Base-by-base conservation (phyloP, 345 rosid genomes). In the Hypericum perforatum region DNA sequence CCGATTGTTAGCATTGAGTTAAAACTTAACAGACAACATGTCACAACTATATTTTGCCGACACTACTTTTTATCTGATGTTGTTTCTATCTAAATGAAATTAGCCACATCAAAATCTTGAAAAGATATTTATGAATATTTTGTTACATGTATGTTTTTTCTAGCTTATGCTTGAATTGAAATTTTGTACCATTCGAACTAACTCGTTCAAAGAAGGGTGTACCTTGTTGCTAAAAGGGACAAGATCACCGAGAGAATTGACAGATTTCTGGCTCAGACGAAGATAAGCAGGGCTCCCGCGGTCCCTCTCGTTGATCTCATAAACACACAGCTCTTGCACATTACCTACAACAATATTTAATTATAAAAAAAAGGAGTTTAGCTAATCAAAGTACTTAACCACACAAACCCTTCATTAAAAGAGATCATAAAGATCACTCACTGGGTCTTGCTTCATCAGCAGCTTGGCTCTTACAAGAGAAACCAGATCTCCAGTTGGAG, bases 301-400 rank as follows among this genome's bases (percentile, higher is more conserved):
- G 43, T 89, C 97, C 60, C 88, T 76, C 76, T 89, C 97, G 66
- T 89, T 89, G 63, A 89, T 66, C 77, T 89, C 95, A 63, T 89
- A 83, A 54, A 85, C 82, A 36, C 9, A 16, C 29, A 89, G 74
- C 12, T 85, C 92, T 59, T 83, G 97, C 54, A 83, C 74, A 49
- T 80, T 70, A 13, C 52, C 97, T 82, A 45, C n/a, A 60, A 11
- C 7, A 40, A 45, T 16, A 3, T 9, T 11, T 4, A 61, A 50
- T 16, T 12, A 32, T 7, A 57, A 0, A 1, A 14, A 51, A 8
- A 22, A 5, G 6, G 9, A 5, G 2, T 14, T 0, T 8, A 37
- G n/a, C 5, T 13, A 37, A 37, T 32, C 12, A 11, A 11, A 37
- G 38, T 12, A 37, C 0, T 10, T 9, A 11, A 36, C 37, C 15